These are phyloP conservation scores for Santalum album DNA, from an alignment of 164 flowering plant genomes.

Conservation along the genomic window DNA sequence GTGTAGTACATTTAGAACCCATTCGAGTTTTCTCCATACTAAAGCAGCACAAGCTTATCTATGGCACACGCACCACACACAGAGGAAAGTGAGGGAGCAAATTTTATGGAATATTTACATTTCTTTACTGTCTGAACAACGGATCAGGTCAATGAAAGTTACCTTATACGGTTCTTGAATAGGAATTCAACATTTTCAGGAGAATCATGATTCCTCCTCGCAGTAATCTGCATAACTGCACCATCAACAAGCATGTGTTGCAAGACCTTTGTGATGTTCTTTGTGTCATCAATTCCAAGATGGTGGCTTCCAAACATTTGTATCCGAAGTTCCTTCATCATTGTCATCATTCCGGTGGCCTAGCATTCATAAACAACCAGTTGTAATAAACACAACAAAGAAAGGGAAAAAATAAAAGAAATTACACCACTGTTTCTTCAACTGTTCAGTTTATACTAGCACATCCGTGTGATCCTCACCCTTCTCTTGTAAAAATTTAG, in stretches of 20 bases:
- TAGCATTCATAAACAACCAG: conserved; percentile 19
- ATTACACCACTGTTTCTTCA: no score
- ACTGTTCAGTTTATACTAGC: no score
- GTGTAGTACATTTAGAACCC: no score
- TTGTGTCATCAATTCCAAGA: conserved; percentile 92
- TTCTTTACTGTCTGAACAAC: no score
- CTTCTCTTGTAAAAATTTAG: conserved; percentile 71
- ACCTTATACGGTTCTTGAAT: conserved; percentile 56
- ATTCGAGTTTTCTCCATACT: no score
- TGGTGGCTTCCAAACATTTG: conserved; percentile 82
- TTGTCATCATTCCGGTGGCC: conserved; percentile 89
- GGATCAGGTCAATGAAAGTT: conserved; percentile 4
- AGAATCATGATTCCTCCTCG: conserved; percentile 39
- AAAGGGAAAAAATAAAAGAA: neutral
- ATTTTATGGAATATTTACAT: no score
- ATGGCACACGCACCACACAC: no score
- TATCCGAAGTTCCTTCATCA: conserved; percentile 69
- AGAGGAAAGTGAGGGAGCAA: no score
- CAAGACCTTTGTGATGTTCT: conserved; percentile 78
- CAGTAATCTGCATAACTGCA: conserved; percentile 67
- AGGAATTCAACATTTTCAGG: conserved; percentile 51
- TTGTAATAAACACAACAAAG: neutral
- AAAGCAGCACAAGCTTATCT: no score
- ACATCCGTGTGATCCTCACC: conserved; percentile 30
- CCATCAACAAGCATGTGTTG: conserved; percentile 84